These are phyloP conservation scores for Xanthoparmelia taractica DNA, from an alignment of 495 filamentous ascomycete genomes.

Conservation along the genomic window DNA sequence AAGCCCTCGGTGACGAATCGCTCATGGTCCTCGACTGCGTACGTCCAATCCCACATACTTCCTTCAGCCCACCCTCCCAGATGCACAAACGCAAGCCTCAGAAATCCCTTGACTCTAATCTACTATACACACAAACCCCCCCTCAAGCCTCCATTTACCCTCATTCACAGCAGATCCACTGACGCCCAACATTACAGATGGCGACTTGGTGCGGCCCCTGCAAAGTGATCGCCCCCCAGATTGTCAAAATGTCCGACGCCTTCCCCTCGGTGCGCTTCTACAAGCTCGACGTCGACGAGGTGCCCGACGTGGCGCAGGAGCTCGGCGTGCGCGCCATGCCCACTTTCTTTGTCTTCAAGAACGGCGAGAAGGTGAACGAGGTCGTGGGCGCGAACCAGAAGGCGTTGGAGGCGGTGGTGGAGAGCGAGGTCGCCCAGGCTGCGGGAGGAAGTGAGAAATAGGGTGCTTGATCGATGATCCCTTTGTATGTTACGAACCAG, in stretches of 20 bases:
- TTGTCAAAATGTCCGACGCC: slow-evolving; percentile 50
- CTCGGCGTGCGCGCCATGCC: slow-evolving; percentile 79
- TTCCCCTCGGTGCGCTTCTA: slow-evolving; percentile 60
- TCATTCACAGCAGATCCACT: background rate
- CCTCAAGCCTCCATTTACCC: background rate
- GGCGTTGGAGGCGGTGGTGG: slow-evolving; percentile 36
- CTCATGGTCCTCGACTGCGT: slow-evolving; percentile 72
- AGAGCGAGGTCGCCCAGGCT: background rate
- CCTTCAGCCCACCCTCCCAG: background rate
- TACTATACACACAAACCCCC: background rate
- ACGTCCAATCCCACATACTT: background rate
- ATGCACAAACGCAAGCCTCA: background rate
- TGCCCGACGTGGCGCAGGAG: slow-evolving; percentile 44
- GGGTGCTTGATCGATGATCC: too few species aligned
- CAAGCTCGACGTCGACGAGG: slow-evolving; percentile 89
- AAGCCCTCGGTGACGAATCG: slow-evolving; percentile 40
- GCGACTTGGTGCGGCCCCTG: slow-evolving; percentile 94
- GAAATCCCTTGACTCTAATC: background rate
- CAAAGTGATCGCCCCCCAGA: slow-evolving; percentile 72
- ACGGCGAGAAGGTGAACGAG: slow-evolving; percentile 59
- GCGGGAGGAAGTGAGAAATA: too few species aligned
- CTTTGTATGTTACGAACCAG: too few species aligned
- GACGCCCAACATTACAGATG: slow-evolving; percentile 31
- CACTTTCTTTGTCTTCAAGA: slow-evolving; percentile 81
- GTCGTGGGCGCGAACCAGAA: slow-evolving; percentile 76